Evolutionary conservation across 441 rosid genomes (phyloP), one percentile per base, ranked within the genome.

Genomic region (Omphalea diandra): DNA sequence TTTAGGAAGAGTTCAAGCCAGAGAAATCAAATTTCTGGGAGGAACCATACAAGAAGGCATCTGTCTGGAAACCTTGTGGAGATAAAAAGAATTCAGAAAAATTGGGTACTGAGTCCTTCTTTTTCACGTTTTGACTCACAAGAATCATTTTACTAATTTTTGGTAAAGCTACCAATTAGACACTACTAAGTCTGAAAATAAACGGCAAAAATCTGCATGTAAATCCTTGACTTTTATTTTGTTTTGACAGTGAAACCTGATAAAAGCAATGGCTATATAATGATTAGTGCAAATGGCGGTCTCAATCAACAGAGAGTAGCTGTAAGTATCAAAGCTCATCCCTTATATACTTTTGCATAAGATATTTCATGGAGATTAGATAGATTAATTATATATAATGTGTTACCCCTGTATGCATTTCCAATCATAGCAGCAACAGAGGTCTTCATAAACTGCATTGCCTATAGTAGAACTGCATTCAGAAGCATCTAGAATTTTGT

Each of bases 291-390:
- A 50, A 91, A 91, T 74, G 97, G 97, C 10, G 97, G 97, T 52
- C 97, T 94, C 70, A 91, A 94, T 78, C 99, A 94, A 77, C 97
- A 94, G 65, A 83, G 99, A 29, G 97, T 94, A 1, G 99, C 97
- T 56, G 99, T 91, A 82, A 87, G 97, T 81, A 52, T 76, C 44
- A 5, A 55, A 77, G 32, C 68, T 66, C 55, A 27, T 11, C 8
- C 44, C 36, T 53, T 26, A 9, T 8, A 26, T 29, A 35, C 32
- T 29, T 29, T 6, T 20, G 26, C 22, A 20, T 27, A 58, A 44
- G 31, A 54, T 18, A 57, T 33, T 54, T 38, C 49, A 26, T 43
- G 50, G 6, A 44, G 62, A 57, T 32, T 20, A 31, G 24, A 8
- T 24, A 22, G 22, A 8, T 52, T 52, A 20, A 52, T 22, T 22